Conservation (phyloP, 2,329 filamentous ascomycete species). For the Peltaster fructicola region DNA sequence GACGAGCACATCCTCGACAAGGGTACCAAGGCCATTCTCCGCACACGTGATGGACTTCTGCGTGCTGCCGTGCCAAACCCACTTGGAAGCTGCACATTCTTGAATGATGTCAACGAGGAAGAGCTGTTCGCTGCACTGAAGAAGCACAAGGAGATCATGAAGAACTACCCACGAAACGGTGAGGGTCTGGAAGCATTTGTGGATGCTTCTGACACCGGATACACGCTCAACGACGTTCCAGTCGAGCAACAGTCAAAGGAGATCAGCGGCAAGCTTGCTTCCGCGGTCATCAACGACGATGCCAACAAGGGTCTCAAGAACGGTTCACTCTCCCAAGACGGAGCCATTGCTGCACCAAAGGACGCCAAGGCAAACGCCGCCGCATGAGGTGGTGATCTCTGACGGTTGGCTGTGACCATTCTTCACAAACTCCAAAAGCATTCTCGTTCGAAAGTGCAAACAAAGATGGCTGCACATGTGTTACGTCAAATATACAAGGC, state of each 20-base stretch:
- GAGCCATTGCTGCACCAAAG: slow-evolving; percentile 1
- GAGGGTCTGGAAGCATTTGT: slow-evolving; percentile 52
- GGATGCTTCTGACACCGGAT: slow-evolving; percentile 50
- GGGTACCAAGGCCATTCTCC: slow-evolving; percentile 50
- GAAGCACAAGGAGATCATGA: slow-evolving; percentile 46
- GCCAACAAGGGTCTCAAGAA: slow-evolving; percentile 2
- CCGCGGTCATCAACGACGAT: slow-evolving; percentile 4
- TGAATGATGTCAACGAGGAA: slow-evolving; percentile 46
- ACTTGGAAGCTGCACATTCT: slow-evolving; percentile 47
- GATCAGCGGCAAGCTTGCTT: slow-evolving; percentile 2
- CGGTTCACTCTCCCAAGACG: slow-evolving; percentile 3
- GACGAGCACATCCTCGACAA: slow-evolving; percentile 47
- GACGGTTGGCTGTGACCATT: too few species aligned
- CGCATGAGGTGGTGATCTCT: too few species aligned
- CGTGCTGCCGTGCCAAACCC: slow-evolving; percentile 52
- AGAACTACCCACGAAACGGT: slow-evolving; percentile 44
- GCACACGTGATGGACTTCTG: slow-evolving; percentile 51
- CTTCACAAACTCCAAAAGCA: too few species aligned
- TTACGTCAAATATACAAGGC: too few species aligned
- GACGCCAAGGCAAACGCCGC: slow-evolving; percentile 3
- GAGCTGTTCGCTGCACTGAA: slow-evolving; percentile 45
- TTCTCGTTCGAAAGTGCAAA: too few species aligned
- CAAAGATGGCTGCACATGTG: too few species aligned
- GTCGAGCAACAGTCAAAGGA: slow-evolving; percentile 13
- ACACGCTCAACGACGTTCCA: slow-evolving; percentile 29